Percentiles rank a stretch among this genome's conserved stretches.
phyloP scores from a whole-genome alignment of 345 rosid species.

The Pistacia integerrima region DNA sequence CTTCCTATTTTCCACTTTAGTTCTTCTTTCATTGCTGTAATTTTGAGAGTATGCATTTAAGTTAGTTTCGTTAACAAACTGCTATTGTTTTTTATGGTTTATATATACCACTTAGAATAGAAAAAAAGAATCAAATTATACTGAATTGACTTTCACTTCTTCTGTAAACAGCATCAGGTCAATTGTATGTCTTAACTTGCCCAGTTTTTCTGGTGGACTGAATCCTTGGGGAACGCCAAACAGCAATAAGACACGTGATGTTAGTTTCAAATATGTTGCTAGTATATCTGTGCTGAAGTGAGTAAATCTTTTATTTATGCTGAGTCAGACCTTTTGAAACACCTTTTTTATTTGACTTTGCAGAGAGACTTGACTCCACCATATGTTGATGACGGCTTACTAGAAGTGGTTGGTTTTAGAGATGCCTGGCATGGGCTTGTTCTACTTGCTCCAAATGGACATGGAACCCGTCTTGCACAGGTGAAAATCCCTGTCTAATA shows the following conservation, averaged over 20 bases:
- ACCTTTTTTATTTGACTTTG: constrained; percentile 13
- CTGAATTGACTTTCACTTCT: background rate
- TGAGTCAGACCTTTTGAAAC: constrained; percentile 7
- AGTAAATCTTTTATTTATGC: background rate
- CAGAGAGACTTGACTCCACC: constrained; percentile 84
- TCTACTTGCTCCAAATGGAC: constrained; percentile 78
- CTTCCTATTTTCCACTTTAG: background rate
- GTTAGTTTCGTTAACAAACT: background rate
- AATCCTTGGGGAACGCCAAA: constrained; percentile 92
- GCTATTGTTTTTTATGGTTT: background rate
- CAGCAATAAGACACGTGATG: constrained; percentile 48
- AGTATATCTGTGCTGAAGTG: background rate
- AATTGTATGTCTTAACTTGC: constrained; percentile 83
- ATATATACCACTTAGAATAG: background rate
- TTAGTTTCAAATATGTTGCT: constrained; percentile 28
- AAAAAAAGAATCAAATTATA: background rate
- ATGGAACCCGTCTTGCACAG: constrained; percentile 93
- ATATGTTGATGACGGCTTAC: constrained; percentile 79
- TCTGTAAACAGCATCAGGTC: constrained; percentile 71
- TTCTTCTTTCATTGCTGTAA: background rate
- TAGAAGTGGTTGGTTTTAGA: constrained; percentile 89
- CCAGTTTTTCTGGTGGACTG: constrained; percentile 92
- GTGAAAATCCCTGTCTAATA: constrained; percentile 29
- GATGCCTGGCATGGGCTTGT: constrained; percentile 98
- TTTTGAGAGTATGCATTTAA: background rate